Evolutionary conservation across 2,329 filamentous ascomycete species (phyloP), one percentile per base, ranked within the genome.

Genomic region (Fonsecaea pedrosoi): DNA sequence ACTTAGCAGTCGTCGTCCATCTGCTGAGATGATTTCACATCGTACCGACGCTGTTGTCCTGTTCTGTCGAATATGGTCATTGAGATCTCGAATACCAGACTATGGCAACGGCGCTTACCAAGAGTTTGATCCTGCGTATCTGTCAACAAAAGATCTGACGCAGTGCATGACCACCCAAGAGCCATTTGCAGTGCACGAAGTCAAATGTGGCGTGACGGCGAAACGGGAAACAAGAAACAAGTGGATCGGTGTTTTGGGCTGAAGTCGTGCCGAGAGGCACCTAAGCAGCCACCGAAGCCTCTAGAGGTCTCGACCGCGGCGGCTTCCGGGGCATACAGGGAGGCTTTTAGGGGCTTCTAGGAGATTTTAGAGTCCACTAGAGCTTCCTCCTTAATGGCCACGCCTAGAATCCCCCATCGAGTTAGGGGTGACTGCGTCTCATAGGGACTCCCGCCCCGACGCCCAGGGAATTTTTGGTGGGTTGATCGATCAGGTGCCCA

Each of bases 231-330:
- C 30, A 32, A 32, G 30, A 32, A 32, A 32, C 30, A 32, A 32
- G 40, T 34, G 35, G 6, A 15, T 50, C 57, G 57, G 38, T 15
- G 7, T 37, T 18, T 21, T 18, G 57, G 38, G 21, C 13, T 35
- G 57, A 48, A 34, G 57, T 60, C 30, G 40, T 50, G 40, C 57
- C 57, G 57, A 60, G 34, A 34, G 34, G 6, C n/a, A 34, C 57
- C 32, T 13, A 40, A 5, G 37, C 37, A 40, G 37, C 37, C 37
- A 40, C 8, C 10, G 37, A 15, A 12, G 37, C 37, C 37, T 40
- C 12, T 15, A 30, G 45, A 21, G 40, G 40, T n/a, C 38, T 60
- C 15, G 13, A 30, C 53, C 37, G 10, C 59, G 59, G 59, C 59
- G 59, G 48, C 59, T 54, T 37, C 54, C 54, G 54, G 54, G 54